A percentile compares a stretch with the other conserved stretches of the same genome.
Conservation (phyloP, 495 filamentous ascomycete species). For the Sphaerosporella brunnea region DNA sequence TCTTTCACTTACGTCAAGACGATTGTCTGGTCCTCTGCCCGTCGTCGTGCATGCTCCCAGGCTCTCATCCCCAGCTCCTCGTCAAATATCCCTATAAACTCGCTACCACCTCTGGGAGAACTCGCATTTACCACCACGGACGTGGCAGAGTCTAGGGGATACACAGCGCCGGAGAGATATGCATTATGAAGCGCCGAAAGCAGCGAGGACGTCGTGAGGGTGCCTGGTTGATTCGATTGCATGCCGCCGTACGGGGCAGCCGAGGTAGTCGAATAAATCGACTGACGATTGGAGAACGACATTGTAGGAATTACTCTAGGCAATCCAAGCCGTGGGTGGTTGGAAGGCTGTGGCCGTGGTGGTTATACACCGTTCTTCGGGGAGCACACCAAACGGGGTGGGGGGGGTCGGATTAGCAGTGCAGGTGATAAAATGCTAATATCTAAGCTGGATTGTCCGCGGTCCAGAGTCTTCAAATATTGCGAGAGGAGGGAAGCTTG, state of each 20-base stretch:
- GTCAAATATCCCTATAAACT: conserved; percentile 59
- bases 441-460: too few species aligned
- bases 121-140: conserved; percentile 87
- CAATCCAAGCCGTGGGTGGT: too few species aligned
- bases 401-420: too few species aligned
- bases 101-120: conserved; percentile 14
- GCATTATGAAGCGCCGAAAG: conserved; percentile 81
- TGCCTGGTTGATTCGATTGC: conserved; percentile 24
- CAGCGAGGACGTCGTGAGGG: conserved; percentile 81
- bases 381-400: too few species aligned
- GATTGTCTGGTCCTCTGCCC: conserved; percentile 92
- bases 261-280: conserved; percentile 66
- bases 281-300: conserved; percentile 56
- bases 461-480: too few species aligned
- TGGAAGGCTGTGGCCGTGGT: too few species aligned
- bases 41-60: conserved; percentile 90
- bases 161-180: conserved; percentile 64
- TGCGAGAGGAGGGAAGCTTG: too few species aligned
- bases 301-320: conserved; percentile 27
- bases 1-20: conserved; percentile 50
- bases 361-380: too few species aligned
- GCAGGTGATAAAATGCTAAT: too few species aligned
- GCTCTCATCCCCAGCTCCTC: conserved; percentile 58
- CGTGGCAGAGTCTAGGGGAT: conserved; percentile 74
- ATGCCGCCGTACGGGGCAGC: conserved; percentile 34